Percentiles rank a stretch among this genome's conserved stretches.
These are phyloP conservation scores for Draba incana DNA, from an alignment of 345 rosid genomes.

Conservation along the genomic window DNA sequence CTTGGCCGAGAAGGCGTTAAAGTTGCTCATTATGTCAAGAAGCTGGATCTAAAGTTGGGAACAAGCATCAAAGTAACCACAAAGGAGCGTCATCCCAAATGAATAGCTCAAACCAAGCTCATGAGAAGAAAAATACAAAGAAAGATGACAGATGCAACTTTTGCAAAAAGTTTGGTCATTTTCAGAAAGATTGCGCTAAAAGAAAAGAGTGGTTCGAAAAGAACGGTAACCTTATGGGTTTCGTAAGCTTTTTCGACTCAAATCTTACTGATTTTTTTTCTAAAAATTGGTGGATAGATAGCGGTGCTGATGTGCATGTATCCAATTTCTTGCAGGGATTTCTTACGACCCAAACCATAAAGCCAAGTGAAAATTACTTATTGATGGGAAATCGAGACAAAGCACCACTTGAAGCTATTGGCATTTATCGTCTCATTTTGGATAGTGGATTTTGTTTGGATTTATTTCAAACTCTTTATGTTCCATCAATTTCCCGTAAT, in stretches of 20 bases:
- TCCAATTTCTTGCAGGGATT: too few relatives aligned
- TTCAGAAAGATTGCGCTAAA: too few relatives aligned
- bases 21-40: neutral
- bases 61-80: neutral
- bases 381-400: neutral
- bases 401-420: slow-evolving; percentile 10
- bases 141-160: neutral
- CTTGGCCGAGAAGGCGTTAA: neutral
- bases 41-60: neutral
- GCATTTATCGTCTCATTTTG: slow-evolving; percentile 10
- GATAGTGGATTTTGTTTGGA: too few relatives aligned
- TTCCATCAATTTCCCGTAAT: slow-evolving; percentile 7
- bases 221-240: too few relatives aligned
- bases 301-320: too few relatives aligned
- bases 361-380: too few relatives aligned
- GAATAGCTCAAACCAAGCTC: neutral
- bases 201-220: too few relatives aligned
- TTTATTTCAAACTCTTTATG: too few relatives aligned
- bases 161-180: neutral
- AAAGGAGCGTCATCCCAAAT: neutral
- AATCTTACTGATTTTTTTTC: neutral
- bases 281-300: neutral
- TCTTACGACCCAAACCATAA: too few relatives aligned
- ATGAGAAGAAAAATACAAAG: neutral
- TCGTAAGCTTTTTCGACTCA: neutral